Percentiles rank a stretch among this genome's conserved stretches.
phyloP scores from a whole-genome alignment of 768 basidiomycete genomes.

The Lactarius sp. region DNA sequence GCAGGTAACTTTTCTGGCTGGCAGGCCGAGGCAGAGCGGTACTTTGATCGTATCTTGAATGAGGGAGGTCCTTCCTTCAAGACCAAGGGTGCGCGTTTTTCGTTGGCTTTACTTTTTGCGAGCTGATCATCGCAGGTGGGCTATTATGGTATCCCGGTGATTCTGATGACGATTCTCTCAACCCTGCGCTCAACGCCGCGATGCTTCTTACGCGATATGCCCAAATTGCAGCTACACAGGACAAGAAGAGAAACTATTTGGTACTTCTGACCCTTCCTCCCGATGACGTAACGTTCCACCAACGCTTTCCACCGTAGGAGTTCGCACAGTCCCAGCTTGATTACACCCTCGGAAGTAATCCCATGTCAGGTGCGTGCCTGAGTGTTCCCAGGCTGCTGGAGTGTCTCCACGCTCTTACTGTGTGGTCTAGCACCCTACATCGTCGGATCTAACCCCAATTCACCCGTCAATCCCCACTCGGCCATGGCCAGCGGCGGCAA shows the following conservation, averaged over 20 bases:
- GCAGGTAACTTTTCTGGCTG: slow-evolving; percentile 53
- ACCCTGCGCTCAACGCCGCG: slow-evolving; percentile 83
- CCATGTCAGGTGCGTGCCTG: slow-evolving; percentile 64
- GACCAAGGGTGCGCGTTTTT: slow-evolving; percentile 50
- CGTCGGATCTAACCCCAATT: slow-evolving; percentile 86
- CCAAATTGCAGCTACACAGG: slow-evolving; percentile 57
- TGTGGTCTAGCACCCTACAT: slow-evolving; percentile 63
- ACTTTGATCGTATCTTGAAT: slow-evolving; percentile 68
- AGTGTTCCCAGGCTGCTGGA: background rate
- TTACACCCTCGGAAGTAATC: slow-evolving; percentile 83
- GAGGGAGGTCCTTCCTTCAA: slow-evolving; percentile 48
- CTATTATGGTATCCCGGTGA: slow-evolving; percentile 79
- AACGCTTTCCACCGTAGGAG: slow-evolving; percentile 36
- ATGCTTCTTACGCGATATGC: slow-evolving; percentile 79
- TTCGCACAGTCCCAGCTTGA: slow-evolving; percentile 76
- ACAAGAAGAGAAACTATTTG: slow-evolving; percentile 51
- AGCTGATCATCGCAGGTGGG: slow-evolving; percentile 48
- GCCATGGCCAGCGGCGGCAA: slow-evolving; percentile 83
- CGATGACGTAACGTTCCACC: slow-evolving; percentile 13
- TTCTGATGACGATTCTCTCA: slow-evolving; percentile 73
- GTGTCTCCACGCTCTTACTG: background rate
- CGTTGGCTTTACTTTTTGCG: background rate
- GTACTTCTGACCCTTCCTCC: slow-evolving; percentile 36
- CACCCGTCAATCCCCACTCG: slow-evolving; percentile 86
- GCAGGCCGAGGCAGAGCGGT: slow-evolving; percentile 65